Evolutionary conservation across 2,329 filamentous ascomycete genomes (phyloP), one percentile per base, ranked within the genome.

Genomic region (Aspergillus phoenicis): DNA sequence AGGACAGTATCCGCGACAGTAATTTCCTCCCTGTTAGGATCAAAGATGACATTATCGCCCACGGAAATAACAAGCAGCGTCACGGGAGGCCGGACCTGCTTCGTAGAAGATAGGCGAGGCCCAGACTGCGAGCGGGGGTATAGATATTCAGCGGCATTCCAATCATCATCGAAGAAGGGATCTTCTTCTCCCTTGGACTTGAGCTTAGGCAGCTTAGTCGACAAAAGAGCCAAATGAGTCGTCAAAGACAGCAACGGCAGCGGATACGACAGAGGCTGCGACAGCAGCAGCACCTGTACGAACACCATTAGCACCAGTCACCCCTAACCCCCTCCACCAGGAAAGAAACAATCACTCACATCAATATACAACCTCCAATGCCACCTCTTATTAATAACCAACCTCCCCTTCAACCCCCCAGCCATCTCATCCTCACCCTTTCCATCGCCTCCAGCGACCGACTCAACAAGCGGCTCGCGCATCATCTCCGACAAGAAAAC

Each of bases 341-440:
- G 4, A 30, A 11, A 30, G 10, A 20, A 20, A 2, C 20, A 54
- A 36, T 15, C 60, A 43, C 91, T 72, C 77, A 97, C 93, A 78
- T 99, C 95, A 64, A 99, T 85, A 78, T 94, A 98, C 60, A 99
- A 77, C 79, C 93, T 91, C 95, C 95, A 99, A 82, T 98, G 94
- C 83, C 94, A 99, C 48, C 93, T 85, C 61, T 83, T 81, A 79
- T 97, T 98, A 75, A 99, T 97, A 77, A 88, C 90, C 72, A 99
- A 77, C 71, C 89, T 86, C 75, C 86, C 87, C 65, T 83, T 84
- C 63, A 89, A 72, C 2, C 89, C 76, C 88, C 89, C 33, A 87
- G 88, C 62, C 95, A 83, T 78, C 93, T 77, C 64, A 87, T 88
- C 82, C 93, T 91, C 64, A 82, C 86, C 73, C 28, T 10, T 1